Conservation (phyloP, 352 stramenopile species). For the Phytophthora multivora region DNA sequence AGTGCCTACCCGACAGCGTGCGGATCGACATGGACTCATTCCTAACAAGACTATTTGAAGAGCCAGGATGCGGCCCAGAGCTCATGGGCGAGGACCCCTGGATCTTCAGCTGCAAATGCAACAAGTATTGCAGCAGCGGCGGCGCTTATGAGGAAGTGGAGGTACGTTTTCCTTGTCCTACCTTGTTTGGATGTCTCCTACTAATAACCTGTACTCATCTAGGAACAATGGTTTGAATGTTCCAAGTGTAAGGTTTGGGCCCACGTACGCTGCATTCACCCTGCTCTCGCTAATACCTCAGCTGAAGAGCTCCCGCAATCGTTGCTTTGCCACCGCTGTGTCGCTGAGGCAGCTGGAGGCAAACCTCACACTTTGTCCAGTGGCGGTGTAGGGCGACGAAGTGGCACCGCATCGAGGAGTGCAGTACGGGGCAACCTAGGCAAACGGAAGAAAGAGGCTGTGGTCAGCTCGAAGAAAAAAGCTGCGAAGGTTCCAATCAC, state of each 20-base stretch:
- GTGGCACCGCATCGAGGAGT: constrained; percentile 31
- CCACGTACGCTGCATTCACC: constrained; percentile 72
- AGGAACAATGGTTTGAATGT: constrained; percentile 87
- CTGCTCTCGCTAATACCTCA: constrained; percentile 37
- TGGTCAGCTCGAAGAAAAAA: constrained; percentile 19
- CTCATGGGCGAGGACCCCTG: constrained; percentile 63
- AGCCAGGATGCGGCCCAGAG: constrained; percentile 31
- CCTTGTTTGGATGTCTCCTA: constrained; percentile 3
- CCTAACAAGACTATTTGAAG: constrained; percentile 66
- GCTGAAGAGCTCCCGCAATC: constrained; percentile 51
- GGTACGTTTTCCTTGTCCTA: constrained; percentile 28
- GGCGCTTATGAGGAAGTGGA: constrained; percentile 48
- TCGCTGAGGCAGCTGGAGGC: constrained; percentile 14
- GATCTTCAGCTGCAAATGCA: constrained; percentile 77
- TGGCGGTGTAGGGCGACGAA: constrained; percentile 34
- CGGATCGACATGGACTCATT: constrained; percentile 89
- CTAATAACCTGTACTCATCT: background rate
- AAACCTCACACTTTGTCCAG: constrained; percentile 21
- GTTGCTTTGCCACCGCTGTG: constrained; percentile 63
- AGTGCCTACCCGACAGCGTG: constrained; percentile 83
- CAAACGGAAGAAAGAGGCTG: constrained; percentile 35
- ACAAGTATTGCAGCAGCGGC: constrained; percentile 72
- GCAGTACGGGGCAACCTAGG: constrained; percentile 14
- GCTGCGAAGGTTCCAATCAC: constrained; percentile 17
- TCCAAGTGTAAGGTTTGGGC: constrained; percentile 80